A percentile compares a stretch with the other conserved stretches of the same genome.
Evolutionary conservation across 1,139 yeast species (phyloP).

Genomic region (Zygoascus hellenicus): DNA sequence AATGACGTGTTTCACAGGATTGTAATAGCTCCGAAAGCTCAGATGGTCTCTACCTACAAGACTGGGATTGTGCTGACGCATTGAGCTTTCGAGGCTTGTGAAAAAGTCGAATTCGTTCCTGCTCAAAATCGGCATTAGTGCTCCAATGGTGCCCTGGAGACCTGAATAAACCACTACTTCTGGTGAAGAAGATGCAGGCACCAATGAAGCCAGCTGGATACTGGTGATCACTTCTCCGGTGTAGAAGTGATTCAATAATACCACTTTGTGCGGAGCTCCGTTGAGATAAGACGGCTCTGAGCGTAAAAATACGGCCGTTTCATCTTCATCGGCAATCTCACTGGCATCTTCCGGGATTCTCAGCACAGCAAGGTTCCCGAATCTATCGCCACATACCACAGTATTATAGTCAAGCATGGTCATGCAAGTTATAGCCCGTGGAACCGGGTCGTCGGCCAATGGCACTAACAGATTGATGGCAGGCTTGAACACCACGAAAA

Average conservation of each 20-base stretch:
- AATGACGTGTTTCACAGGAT: slow-evolving; percentile 66
- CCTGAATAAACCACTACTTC: slow-evolving; percentile 70
- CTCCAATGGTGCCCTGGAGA: slow-evolving; percentile 74
- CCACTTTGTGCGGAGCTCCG: slow-evolving; percentile 52
- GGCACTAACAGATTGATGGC: slow-evolving; percentile 47
- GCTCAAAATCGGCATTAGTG: slow-evolving; percentile 60
- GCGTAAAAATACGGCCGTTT: slow-evolving; percentile 36
- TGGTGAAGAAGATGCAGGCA: slow-evolving; percentile 20
- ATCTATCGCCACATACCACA: slow-evolving; percentile 80
- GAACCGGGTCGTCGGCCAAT: slow-evolving; percentile 63
- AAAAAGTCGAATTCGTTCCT: slow-evolving; percentile 59
- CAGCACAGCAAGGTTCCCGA: slow-evolving; percentile 70
- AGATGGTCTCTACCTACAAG: slow-evolving; percentile 62
- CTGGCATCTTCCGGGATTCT: slow-evolving; percentile 49
- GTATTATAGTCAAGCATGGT: slow-evolving; percentile 67
- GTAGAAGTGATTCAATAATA: slow-evolving; percentile 54
- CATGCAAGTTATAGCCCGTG: slow-evolving; percentile 61
- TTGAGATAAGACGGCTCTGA: slow-evolving; percentile 26
- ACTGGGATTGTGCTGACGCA: slow-evolving; percentile 35
- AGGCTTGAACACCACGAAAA: slow-evolving; percentile 49
- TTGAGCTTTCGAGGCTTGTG: slow-evolving; percentile 45
- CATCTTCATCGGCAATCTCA: slow-evolving; percentile 46
- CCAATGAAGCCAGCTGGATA: slow-evolving; percentile 34
- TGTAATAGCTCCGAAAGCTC: slow-evolving; percentile 69
- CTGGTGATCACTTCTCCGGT: slow-evolving; percentile 67